A percentile compares a stretch with the other conserved stretches of the same genome.
Conservation (phyloP, 1,284 basidiomycete species). For the Neolentinus lepideus region DNA sequence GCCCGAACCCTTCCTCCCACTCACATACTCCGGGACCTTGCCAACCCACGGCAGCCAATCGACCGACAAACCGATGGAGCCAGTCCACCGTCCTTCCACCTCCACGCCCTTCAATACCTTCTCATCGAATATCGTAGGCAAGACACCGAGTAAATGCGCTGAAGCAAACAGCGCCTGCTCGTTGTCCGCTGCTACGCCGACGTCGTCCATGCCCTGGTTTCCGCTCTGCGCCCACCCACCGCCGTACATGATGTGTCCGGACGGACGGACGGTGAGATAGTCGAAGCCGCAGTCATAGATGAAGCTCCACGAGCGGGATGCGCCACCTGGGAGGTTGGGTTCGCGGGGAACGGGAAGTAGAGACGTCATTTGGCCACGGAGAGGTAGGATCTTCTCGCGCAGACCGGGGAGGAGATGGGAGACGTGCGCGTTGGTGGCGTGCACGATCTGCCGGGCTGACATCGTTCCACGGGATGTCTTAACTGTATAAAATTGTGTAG, state of each 20-base stretch:
- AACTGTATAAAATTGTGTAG: not conserved
- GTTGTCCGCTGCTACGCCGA: not conserved
- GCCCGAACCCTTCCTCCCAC: not conserved
- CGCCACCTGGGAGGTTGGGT: not conserved
- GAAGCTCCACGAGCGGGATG: conserved; percentile 1
- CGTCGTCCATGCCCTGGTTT: not conserved
- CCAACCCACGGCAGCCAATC: conserved; percentile 1
- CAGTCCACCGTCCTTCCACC: not conserved
- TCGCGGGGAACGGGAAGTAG: not conserved
- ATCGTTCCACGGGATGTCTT: not conserved
- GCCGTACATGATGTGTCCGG: not conserved
- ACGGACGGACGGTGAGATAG: not conserved
- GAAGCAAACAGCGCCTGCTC: not conserved
- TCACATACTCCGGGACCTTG: not conserved
- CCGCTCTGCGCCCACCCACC: not conserved
- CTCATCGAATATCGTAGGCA: not conserved
- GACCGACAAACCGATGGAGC: not conserved
- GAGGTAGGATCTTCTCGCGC: not conserved
- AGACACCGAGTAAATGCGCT: not conserved
- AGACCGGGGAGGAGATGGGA: not conserved
- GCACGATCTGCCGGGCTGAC: not conserved
- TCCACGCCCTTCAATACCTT: conserved; percentile 1
- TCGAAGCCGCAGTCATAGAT: not conserved
- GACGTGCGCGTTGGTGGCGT: conserved; percentile 1
- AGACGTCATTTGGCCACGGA: conserved; percentile 1